Evolutionary conservation across 2,329 filamentous ascomycete species (phyloP).

Genomic region (Gaeumannomyces tritici): DNA sequence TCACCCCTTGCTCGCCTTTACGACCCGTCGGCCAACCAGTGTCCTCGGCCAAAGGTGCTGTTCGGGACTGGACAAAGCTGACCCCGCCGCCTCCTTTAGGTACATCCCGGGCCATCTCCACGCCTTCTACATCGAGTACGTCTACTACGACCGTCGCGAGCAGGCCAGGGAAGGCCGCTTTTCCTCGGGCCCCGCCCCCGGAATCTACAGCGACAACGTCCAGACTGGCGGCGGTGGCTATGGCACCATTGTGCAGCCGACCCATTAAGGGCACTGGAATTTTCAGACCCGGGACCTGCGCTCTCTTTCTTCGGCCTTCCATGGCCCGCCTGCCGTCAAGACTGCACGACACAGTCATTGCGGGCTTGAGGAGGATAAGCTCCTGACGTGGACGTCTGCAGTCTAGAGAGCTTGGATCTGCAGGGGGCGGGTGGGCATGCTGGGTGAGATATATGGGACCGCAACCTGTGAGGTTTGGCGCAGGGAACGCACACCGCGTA

Average conservation of each 20-base stretch:
- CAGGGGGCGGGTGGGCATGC: neutral
- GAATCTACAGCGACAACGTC: conserved; percentile 64
- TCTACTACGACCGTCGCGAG: conserved; percentile 70
- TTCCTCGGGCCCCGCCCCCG: conserved; percentile 47
- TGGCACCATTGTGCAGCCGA: conserved; percentile 32
- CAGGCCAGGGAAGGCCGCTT: conserved; percentile 48
- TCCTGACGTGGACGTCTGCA: neutral
- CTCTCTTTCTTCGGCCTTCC: neutral
- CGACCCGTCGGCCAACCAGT: neutral
- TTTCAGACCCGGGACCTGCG: neutral
- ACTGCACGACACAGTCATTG: neutral
- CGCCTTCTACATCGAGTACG: conserved; percentile 73
- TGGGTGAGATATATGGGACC: neutral
- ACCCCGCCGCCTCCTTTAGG: neutral
- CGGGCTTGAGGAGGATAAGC: neutral
- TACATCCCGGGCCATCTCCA: conserved; percentile 64
- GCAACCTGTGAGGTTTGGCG: neutral
- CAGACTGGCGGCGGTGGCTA: conserved; percentile 63
- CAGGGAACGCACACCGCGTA: neutral
- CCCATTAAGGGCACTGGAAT: conserved; percentile 7
- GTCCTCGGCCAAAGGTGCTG: neutral
- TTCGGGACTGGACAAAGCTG: conserved; percentile 3
- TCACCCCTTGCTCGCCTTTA: neutral
- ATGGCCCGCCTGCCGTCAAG: neutral
- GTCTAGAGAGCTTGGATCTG: neutral